Percentiles rank a stretch among this genome's conserved stretches.
phyloP scores from a whole-genome alignment of 2,329 filamentous ascomycete genomes.

The Neospermospora avenae region DNA sequence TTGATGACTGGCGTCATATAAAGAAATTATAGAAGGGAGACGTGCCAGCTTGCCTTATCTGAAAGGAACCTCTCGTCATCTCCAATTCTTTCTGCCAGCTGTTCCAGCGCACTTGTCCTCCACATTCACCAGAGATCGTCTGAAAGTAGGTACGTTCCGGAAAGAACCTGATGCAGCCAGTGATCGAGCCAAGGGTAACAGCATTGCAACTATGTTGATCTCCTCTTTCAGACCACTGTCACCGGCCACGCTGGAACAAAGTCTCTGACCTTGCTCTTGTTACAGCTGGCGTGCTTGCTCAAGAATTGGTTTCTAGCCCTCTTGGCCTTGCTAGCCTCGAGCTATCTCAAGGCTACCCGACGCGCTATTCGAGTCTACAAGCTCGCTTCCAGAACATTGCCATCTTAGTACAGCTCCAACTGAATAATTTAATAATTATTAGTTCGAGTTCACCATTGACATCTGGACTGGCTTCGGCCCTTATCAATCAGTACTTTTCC shows the following conservation, averaged over 20 bases:
- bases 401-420: not conserved
- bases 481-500: not conserved
- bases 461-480: not conserved
- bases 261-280: constrained; percentile 5
- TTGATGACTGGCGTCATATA: not conserved
- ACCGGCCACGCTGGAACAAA: not conserved
- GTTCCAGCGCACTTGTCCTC: not conserved
- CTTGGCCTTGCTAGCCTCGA: not conserved
- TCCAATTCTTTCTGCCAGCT: not conserved
- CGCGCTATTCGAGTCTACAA: not conserved
- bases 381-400: constrained; percentile 5
- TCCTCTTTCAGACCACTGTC: not conserved
- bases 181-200: constrained; percentile 5
- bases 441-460: not conserved
- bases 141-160: not conserved
- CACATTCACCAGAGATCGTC: not conserved
- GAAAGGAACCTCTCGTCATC: not conserved
- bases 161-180: not conserved
- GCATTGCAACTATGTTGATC: not conserved
- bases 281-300: not conserved
- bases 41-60: not conserved
- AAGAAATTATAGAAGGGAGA: not conserved
- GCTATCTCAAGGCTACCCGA: not conserved
- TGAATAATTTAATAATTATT: not conserved
- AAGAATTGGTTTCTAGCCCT: not conserved